Conservation (phyloP, 768 basidiomycete species). For the Collybia nuda region DNA sequence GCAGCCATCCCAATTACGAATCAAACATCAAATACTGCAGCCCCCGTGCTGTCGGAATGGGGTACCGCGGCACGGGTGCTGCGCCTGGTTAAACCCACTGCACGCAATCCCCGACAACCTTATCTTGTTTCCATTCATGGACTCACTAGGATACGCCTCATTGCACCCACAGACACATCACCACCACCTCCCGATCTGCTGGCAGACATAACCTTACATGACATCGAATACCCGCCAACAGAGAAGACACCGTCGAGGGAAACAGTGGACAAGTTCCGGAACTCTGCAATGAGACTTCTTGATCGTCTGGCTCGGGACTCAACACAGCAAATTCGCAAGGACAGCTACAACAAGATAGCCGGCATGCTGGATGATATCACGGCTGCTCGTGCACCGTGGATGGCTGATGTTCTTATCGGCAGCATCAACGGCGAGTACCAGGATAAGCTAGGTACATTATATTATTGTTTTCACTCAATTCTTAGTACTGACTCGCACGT, state of each 20-base stretch:
- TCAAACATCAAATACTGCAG: slow-evolving; percentile 14
- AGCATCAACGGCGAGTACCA: slow-evolving; percentile 62
- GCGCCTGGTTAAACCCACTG: slow-evolving; percentile 62
- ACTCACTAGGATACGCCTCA: slow-evolving; percentile 61
- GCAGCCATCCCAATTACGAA: slow-evolving; percentile 61
- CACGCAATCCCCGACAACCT: slow-evolving; percentile 53
- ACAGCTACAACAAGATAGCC: slow-evolving; percentile 68
- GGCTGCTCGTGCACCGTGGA: slow-evolving; percentile 62
- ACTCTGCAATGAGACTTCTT: slow-evolving; percentile 62
- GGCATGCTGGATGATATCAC: slow-evolving; percentile 73
- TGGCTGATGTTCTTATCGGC: slow-evolving; percentile 76
- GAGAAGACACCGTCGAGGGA: slow-evolving; percentile 52
- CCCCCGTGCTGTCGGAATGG: slow-evolving; percentile 45
- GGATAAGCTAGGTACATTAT: slow-evolving; percentile 67
- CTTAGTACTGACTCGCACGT: not conserved
- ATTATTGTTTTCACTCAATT: not conserved
- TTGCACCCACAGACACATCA: slow-evolving; percentile 30
- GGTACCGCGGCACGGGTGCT: slow-evolving; percentile 73
- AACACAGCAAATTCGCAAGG: slow-evolving; percentile 50
- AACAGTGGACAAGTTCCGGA: slow-evolving; percentile 65
- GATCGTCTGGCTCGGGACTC: slow-evolving; percentile 60
- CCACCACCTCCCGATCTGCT: slow-evolving; percentile 24
- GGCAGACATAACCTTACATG: slow-evolving; percentile 33
- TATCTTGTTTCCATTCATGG: slow-evolving; percentile 76
- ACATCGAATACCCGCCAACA: slow-evolving; percentile 48